These are phyloP conservation scores for Jatropha curcas DNA, from an alignment of 345 rosid genomes.

Conservation along the genomic window DNA sequence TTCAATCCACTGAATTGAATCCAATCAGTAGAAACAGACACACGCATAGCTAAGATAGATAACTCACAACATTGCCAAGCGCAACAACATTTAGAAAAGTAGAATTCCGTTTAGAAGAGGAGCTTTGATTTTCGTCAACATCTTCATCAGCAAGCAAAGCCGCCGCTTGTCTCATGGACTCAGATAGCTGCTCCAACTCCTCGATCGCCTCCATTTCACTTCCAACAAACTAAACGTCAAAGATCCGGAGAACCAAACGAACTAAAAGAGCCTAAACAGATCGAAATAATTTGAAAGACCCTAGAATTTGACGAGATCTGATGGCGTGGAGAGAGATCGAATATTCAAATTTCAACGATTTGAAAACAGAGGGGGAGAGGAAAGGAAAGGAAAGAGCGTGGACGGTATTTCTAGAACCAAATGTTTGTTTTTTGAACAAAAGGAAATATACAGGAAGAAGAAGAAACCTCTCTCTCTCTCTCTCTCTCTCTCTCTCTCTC, in stretches of 20 bases:
- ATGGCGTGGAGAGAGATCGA: neutral
- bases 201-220: constrained; percentile 29
- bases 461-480: neutral
- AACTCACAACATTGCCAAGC: constrained; percentile 27
- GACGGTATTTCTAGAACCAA: neutral
- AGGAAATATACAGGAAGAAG: neutral
- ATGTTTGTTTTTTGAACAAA: neutral
- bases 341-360: neutral
- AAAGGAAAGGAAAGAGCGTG: neutral
- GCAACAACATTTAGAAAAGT: constrained; percentile 29
- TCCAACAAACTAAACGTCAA: neutral
- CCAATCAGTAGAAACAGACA: neutral
- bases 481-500: neutral
- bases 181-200: constrained; percentile 20
- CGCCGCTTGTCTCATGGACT: constrained; percentile 28
- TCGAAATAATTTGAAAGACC: neutral
- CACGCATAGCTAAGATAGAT: neutral
- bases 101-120: constrained; percentile 13
- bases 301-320: constrained; percentile 6
- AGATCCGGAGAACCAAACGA: neutral
- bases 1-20: neutral
- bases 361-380: neutral
- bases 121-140: constrained; percentile 16
- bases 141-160: constrained; percentile 30
- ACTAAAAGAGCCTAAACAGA: neutral